Evolutionary conservation across 352 stramenopile genomes (phyloP).

Genomic region (Phytophthora hibernalis): DNA sequence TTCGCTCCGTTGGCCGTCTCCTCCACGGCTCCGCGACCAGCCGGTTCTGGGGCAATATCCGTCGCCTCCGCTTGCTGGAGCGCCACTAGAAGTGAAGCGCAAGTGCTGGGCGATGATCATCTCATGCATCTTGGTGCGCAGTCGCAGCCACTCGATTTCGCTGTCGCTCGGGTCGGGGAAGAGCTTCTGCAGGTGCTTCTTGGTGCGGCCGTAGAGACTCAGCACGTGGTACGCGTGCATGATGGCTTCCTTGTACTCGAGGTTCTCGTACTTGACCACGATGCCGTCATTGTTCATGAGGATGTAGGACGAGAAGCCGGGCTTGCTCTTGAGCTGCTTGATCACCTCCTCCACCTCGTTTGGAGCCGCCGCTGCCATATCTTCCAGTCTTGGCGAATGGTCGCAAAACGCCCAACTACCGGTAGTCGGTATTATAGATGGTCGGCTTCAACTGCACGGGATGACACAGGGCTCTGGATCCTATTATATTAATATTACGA

Average conservation of each 20-base stretch:
- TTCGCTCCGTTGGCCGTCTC: conserved; percentile 45
- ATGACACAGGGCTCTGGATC: conserved; percentile 55
- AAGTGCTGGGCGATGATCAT: conserved; percentile 92
- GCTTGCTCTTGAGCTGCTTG: conserved; percentile 93
- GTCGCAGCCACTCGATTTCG: conserved; percentile 91
- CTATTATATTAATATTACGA: too few species aligned
- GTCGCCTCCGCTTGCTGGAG: conserved; percentile 67
- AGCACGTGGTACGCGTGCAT: conserved; percentile 93
- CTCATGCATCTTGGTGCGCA: conserved; percentile 92
- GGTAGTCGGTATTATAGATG: too few species aligned
- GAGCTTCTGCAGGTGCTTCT: conserved; percentile 87
- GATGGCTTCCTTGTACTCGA: too few species aligned
- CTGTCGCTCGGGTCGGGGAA: conserved; percentile 84
- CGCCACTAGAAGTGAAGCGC: conserved; percentile 90
- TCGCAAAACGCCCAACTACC: conserved; percentile 6
- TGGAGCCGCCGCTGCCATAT: too few species aligned
- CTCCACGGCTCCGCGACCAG: conserved; percentile 32
- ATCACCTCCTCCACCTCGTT: conserved; percentile 94
- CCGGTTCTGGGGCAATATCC: conserved; percentile 34
- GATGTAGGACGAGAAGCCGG: conserved; percentile 90
- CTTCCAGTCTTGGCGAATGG: too few species aligned
- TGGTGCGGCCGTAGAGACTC: conserved; percentile 85
- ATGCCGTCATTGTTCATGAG: conserved; percentile 95
- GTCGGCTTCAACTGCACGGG: conserved; percentile 9
- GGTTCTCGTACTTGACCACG: conserved; percentile 93